Evolutionary conservation across 257 asterid species (phyloP).

Genomic region (Marsdenia floribunda): DNA sequence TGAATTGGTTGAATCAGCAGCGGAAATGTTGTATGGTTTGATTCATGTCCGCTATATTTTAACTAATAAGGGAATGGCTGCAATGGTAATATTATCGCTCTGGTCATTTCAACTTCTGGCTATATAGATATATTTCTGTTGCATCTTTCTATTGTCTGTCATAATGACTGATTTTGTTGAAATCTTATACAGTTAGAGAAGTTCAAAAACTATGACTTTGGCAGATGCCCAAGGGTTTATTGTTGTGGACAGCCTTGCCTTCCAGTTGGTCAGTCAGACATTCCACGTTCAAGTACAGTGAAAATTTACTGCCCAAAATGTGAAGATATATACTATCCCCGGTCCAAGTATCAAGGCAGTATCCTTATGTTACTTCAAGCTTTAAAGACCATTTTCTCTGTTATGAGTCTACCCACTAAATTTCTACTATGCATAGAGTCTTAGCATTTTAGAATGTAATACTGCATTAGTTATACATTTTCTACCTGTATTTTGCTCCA

Average conservation of each 20-base stretch:
- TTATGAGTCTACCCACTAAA: slow-evolving; percentile 4
- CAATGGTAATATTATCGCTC: slow-evolving; percentile 58
- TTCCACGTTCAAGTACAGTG: slow-evolving; percentile 85
- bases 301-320: slow-evolving; percentile 95
- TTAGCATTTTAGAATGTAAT: not conserved
- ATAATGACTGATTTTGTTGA: slow-evolving; percentile 14
- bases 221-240: slow-evolving; percentile 95
- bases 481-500: not conserved
- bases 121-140: slow-evolving; percentile 3
- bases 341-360: slow-evolving; percentile 99
- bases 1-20: slow-evolving; percentile 95
- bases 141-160: slow-evolving; percentile 7
- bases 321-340: slow-evolving; percentile 90
- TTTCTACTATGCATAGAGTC: slow-evolving; percentile 2
- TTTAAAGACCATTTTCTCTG: slow-evolving; percentile 14
- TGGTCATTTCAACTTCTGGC: slow-evolving; percentile 6
- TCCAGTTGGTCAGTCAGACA: slow-evolving; percentile 96
- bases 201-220: slow-evolving; percentile 90
- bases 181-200: slow-evolving; percentile 65
- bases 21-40: slow-evolving; percentile 94
- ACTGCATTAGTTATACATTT: not conserved
- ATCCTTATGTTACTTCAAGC: slow-evolving; percentile 48
- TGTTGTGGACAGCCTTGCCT: slow-evolving; percentile 98
- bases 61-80: slow-evolving; percentile 96
- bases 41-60: slow-evolving; percentile 88